A percentile compares a stretch with the other conserved stretches of the same genome.
phyloP scores from a whole-genome alignment of 495 filamentous ascomycete genomes.

The Xylaria castorea region DNA sequence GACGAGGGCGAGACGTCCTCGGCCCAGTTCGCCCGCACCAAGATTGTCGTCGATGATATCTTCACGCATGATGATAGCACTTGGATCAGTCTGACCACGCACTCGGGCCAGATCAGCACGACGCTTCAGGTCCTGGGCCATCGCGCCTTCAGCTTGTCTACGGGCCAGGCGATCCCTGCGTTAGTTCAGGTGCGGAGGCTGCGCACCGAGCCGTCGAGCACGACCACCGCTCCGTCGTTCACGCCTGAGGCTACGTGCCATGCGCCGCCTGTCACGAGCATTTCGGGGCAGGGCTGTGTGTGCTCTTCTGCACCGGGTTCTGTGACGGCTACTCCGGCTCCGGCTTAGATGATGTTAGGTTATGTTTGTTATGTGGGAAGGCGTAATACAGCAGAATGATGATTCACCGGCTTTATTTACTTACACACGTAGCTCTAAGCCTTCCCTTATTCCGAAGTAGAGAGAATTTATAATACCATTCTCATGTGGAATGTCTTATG shows the following conservation, averaged over 20 bases:
- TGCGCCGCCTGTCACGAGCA: conserved; percentile 55
- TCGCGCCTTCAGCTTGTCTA: conserved; percentile 63
- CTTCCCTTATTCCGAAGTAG: neutral
- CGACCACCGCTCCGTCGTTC: conserved; percentile 47
- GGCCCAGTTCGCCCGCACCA: conserved; percentile 62
- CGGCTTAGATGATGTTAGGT: neutral
- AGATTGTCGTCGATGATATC: conserved; percentile 65
- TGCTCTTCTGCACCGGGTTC: conserved; percentile 46
- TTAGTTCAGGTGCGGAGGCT: conserved; percentile 63
- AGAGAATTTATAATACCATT: neutral
- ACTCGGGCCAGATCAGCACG: conserved; percentile 69
- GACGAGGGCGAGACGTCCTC: conserved; percentile 59
- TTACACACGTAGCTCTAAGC: no score
- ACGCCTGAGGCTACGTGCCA: conserved; percentile 58
- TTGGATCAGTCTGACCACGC: conserved; percentile 71
- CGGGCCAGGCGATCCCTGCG: conserved; percentile 74
- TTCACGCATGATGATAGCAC: conserved; percentile 65
- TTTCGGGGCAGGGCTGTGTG: conserved; percentile 50
- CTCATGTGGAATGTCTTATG: neutral
- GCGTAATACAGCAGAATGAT: neutral
- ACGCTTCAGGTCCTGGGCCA: conserved; percentile 65
- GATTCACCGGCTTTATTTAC: neutral
- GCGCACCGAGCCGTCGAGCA: conserved; percentile 37
- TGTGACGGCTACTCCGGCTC: conserved; percentile 23
- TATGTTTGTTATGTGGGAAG: neutral